Percentiles rank a stretch among this genome's conserved stretches.
phyloP scores from a whole-genome alignment of 148 eudicot genomes.

The Diospyros kaki region DNA sequence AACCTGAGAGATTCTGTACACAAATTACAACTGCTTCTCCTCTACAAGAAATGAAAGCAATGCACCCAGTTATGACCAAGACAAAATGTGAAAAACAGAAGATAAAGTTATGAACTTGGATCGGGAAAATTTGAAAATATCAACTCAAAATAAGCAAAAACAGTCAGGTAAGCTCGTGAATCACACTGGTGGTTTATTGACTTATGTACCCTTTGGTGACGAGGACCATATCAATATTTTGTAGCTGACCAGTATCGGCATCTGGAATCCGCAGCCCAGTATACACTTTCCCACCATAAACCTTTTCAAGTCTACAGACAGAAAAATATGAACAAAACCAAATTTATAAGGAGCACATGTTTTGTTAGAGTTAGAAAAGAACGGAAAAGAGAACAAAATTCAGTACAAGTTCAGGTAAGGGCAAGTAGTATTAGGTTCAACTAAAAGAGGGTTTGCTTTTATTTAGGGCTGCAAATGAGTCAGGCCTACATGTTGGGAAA shows the following conservation, averaged over 20 bases:
- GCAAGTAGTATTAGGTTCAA: no score
- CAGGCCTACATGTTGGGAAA: no score
- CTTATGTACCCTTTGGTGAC: conserved; percentile 48
- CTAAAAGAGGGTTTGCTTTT: no score
- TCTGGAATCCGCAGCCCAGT: conserved; percentile 87
- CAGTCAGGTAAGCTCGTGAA: no score
- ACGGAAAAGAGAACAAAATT: neutral
- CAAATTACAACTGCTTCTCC: conserved; percentile 70
- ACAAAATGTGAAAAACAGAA: neutral
- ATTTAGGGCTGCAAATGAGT: no score
- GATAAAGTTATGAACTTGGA: no score
- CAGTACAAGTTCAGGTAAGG: no score
- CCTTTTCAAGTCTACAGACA: conserved; percentile 53
- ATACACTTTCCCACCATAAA: conserved; percentile 65
- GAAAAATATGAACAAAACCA: conserved; percentile 5
- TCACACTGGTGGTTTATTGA: no score
- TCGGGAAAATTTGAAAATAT: no score
- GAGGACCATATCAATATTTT: conserved; percentile 66
- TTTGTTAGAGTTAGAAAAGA: neutral
- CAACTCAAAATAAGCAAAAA: neutral
- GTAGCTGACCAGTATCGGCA: conserved; percentile 61
- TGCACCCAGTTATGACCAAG: neutral
- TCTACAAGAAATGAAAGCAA: conserved; percentile 6
- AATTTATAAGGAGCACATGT: neutral
- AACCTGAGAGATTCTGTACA: conserved; percentile 63